Conservation (phyloP, 2,329 filamentous ascomycete genomes). For the Magnaporthiopsis incrustans region DNA sequence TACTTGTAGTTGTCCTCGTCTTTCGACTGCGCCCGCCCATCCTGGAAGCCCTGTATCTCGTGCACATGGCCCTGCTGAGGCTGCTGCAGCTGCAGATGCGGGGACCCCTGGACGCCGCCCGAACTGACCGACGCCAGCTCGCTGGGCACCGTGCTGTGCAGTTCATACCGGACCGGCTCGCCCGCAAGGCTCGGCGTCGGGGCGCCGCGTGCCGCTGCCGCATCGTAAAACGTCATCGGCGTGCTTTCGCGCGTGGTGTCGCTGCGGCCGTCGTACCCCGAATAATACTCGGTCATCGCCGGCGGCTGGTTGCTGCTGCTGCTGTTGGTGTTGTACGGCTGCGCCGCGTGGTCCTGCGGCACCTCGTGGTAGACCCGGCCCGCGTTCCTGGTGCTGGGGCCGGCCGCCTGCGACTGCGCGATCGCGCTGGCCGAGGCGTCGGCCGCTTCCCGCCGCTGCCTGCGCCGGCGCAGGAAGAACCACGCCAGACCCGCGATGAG, state of each 20-base stretch:
- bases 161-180: not conserved
- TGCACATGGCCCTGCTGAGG: not conserved
- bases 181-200: not conserved
- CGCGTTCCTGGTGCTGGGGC: not conserved
- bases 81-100: not conserved
- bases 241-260: not conserved
- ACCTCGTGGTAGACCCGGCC: not conserved
- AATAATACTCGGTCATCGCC: not conserved
- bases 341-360: not conserved
- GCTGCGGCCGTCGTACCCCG: not conserved
- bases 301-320: not conserved
- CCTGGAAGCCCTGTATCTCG: not conserved
- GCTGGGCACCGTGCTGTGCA: not conserved
- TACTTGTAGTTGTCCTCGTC: constrained; percentile 4
- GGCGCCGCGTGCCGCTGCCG: not conserved
- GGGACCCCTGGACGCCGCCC: not conserved
- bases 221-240: not conserved
- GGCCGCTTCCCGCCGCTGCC: not conserved
- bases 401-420: not conserved
- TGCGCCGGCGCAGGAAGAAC: constrained; percentile 14
- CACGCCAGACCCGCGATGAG: constrained; percentile 17
- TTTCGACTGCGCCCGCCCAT: not conserved
- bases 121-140: not conserved
- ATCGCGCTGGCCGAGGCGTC: not conserved
- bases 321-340: not conserved